Evolutionary conservation across 2,329 filamentous ascomycete species (phyloP).

Genomic region (Colletotrichum falcatum): DNA sequence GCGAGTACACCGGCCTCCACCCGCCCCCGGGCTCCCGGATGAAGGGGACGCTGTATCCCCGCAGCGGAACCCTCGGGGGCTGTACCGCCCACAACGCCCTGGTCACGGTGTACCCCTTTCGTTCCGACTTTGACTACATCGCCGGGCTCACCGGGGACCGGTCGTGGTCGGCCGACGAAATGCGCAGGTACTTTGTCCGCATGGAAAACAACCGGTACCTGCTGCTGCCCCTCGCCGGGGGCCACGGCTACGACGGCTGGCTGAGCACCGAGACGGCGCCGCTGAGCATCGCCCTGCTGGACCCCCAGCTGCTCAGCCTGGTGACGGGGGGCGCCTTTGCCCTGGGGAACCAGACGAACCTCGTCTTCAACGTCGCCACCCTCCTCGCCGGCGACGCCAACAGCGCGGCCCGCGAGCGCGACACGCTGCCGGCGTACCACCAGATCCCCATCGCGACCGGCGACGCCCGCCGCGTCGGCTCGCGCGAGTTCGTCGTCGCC

Average conservation of each 20-base stretch:
- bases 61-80: slow-evolving; percentile 67
- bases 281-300: slow-evolving; percentile 62
- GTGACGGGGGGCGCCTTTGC: slow-evolving; percentile 64
- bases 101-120: slow-evolving; percentile 63
- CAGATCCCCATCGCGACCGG: slow-evolving; percentile 69
- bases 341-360: slow-evolving; percentile 51
- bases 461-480: slow-evolving; percentile 63
- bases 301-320: slow-evolving; percentile 65
- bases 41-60: slow-evolving; percentile 69
- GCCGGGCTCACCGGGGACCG: slow-evolving; percentile 65
- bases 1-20: slow-evolving; percentile 63
- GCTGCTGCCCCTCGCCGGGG: slow-evolving; percentile 53
- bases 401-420: slow-evolving; percentile 56
- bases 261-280: slow-evolving; percentile 63
- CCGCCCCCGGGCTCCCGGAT: slow-evolving; percentile 64
- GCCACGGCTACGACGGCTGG: slow-evolving; percentile 68
- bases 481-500: slow-evolving; percentile 66
- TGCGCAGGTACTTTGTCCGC: slow-evolving; percentile 67
- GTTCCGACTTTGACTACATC: slow-evolving; percentile 66
- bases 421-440: slow-evolving; percentile 61
- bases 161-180: slow-evolving; percentile 66
- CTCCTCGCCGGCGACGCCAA: slow-evolving; percentile 65
- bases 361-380: slow-evolving; percentile 47
- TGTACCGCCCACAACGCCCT: slow-evolving; percentile 68
- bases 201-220: slow-evolving; percentile 68